Evolutionary conservation across 768 basidiomycete species (phyloP).

Genomic region (Pleurotus djamor): DNA sequence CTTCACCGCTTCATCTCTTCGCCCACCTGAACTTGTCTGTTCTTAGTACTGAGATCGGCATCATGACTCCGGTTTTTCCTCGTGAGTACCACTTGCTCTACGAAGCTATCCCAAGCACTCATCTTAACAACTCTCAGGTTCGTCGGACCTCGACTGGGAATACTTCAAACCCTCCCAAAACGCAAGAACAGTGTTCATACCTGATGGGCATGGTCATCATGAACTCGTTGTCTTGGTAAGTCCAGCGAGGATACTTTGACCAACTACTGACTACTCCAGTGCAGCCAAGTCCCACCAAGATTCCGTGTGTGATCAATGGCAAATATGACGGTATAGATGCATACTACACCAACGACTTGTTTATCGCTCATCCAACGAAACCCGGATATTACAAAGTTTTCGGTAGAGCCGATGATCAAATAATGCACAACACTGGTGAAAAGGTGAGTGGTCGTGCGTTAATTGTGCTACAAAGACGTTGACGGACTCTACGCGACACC

Average conservation of each 20-base stretch:
- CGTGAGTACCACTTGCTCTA: conserved; percentile 3
- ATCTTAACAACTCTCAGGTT: neutral
- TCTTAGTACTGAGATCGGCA: conserved; percentile 9
- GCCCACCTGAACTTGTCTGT: neutral
- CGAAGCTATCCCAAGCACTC: neutral
- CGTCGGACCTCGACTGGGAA: conserved; percentile 25
- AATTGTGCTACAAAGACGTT: neutral
- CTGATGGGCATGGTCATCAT: conserved; percentile 28
- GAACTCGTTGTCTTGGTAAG: conserved; percentile 36
- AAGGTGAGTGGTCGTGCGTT: conserved; percentile 20
- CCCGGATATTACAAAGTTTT: conserved; percentile 33
- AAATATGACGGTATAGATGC: conserved; percentile 32
- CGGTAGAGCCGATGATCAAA: conserved; percentile 39
- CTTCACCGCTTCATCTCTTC: neutral
- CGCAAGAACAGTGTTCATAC: conserved; percentile 22
- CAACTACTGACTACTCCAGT: neutral
- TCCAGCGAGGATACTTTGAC: neutral
- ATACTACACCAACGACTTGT: conserved; percentile 41
- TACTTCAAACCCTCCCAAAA: conserved; percentile 24
- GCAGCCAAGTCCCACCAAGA: conserved; percentile 15
- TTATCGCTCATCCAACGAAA: conserved; percentile 41
- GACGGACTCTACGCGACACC: neutral
- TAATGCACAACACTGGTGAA: conserved; percentile 33
- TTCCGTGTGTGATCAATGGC: conserved; percentile 26
- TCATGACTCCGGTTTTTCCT: conserved; percentile 12